Percentiles rank a stretch among this genome's conserved stretches.
These are phyloP conservation scores for Dioszegia hungarica DNA, from an alignment of 768 basidiomycete genomes.

Conservation along the genomic window DNA sequence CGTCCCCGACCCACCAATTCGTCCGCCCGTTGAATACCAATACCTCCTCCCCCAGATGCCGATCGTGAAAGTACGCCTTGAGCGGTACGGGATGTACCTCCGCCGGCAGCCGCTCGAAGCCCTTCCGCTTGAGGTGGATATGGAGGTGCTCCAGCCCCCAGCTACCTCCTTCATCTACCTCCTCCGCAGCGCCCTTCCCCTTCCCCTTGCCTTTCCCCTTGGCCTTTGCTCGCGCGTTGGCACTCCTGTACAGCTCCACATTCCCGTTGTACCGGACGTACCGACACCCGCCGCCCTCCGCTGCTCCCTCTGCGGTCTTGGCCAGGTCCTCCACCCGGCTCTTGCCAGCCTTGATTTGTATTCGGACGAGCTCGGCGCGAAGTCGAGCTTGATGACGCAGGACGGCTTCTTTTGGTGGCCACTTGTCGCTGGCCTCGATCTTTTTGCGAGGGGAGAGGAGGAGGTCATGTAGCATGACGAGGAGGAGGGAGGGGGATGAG, in stretches of 20 bases:
- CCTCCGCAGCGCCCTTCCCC: constrained; percentile 1
- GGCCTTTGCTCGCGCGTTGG: background rate
- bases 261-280: constrained; percentile 49
- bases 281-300: constrained; percentile 40
- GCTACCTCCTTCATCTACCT: constrained; percentile 6
- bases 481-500: constrained; percentile 63
- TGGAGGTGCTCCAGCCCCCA: constrained; percentile 12
- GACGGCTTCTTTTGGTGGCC: constrained; percentile 77
- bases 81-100: constrained; percentile 28
- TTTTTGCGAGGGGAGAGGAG: constrained; percentile 61
- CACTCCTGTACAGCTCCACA: constrained; percentile 22
- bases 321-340: constrained; percentile 41
- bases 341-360: constrained; percentile 46
- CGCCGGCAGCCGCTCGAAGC: constrained; percentile 14
- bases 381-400: constrained; percentile 85
- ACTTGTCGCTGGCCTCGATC: constrained; percentile 83
- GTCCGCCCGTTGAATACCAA: constrained; percentile 63
- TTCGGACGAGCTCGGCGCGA: constrained; percentile 68
- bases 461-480: constrained; percentile 87
- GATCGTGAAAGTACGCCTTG: constrained; percentile 62
- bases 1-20: constrained; percentile 50
- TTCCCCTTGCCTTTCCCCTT: background rate
- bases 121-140: constrained; percentile 10
- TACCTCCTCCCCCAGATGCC: constrained; percentile 76
- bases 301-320: constrained; percentile 45